Evolutionary conservation across 441 rosid species (phyloP).

Genomic region (Codiaeum variegatum): DNA sequence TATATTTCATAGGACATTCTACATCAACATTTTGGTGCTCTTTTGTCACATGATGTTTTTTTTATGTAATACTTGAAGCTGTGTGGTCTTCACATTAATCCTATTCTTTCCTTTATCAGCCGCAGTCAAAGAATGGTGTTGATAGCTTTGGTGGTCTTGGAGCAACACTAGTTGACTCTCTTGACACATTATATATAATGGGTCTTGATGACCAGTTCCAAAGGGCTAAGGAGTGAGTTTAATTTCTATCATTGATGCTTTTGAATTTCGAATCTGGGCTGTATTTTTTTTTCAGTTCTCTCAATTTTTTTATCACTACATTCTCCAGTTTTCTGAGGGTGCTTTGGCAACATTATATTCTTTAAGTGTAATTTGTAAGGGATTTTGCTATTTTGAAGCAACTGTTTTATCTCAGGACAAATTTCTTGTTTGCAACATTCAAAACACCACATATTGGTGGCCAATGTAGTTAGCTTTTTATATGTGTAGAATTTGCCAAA

Average conservation of each 20-base stretch:
- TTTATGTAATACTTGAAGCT: not conserved
- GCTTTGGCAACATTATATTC: not conserved
- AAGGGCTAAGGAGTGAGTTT: slow-evolving; percentile 86
- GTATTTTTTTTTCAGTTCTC: not conserved
- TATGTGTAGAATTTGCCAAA: not conserved
- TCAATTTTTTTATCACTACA: not conserved
- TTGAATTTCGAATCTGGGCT: not conserved
- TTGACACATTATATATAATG: slow-evolving; percentile 93
- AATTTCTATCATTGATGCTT: slow-evolving; percentile 6
- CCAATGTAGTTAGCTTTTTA: not conserved
- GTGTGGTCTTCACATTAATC: not conserved
- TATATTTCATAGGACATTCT: not conserved
- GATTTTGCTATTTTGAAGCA: not conserved
- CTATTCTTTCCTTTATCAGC: slow-evolving; percentile 41
- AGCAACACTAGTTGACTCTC: slow-evolving; percentile 85
- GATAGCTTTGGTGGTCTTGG: slow-evolving; percentile 97
- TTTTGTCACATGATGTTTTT: not conserved
- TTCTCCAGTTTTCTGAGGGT: too few species aligned
- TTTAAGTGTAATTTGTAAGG: not conserved
- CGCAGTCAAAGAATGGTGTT: slow-evolving; percentile 82
- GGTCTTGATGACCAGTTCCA: slow-evolving; percentile 88
- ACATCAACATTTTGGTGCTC: not conserved
- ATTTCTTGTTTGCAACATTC: not conserved
- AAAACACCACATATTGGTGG: not conserved
- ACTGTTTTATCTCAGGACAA: not conserved